These are phyloP conservation scores for Fusarium mexicanum DNA, from an alignment of 2,329 filamentous ascomycete species.

Conservation along the genomic window DNA sequence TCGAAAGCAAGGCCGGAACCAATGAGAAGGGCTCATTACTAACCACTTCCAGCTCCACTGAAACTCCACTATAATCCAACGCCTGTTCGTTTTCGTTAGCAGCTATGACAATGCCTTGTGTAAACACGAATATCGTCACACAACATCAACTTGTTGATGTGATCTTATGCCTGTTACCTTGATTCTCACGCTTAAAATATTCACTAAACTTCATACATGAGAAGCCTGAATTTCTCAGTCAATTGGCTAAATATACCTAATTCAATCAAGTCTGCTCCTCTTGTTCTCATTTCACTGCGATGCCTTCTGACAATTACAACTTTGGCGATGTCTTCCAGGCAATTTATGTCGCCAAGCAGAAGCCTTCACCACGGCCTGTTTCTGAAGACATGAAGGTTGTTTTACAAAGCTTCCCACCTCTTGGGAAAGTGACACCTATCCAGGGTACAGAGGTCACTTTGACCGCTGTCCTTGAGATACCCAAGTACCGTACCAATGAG, in stretches of 20 bases:
- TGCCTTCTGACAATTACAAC: conserved; percentile 46
- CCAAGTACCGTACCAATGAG: conserved; percentile 61
- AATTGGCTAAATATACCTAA: conserved; percentile 18
- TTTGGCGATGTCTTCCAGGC: conserved; percentile 51
- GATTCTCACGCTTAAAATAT: neutral
- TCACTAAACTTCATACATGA: neutral
- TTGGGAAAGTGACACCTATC: conserved; percentile 78
- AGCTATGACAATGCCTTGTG: conserved; percentile 5
- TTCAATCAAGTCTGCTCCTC: conserved; percentile 5
- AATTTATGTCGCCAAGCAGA: conserved; percentile 52
- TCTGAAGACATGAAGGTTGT: conserved; percentile 49
- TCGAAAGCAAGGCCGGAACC: conserved; percentile 34
- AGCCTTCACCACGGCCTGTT: conserved; percentile 41
- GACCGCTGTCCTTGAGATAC: conserved; percentile 75
- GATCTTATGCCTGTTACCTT: neutral
- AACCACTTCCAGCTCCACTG: conserved; percentile 34
- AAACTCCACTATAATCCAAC: conserved; percentile 23
- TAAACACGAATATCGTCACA: conserved; percentile 8
- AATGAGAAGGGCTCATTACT: conserved; percentile 51
- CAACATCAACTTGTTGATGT: conserved; percentile 1
- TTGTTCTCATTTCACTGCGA: conserved; percentile 26
- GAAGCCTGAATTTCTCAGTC: neutral
- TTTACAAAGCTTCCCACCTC: conserved; percentile 70
- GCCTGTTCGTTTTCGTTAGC: conserved; percentile 33
- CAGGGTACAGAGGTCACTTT: conserved; percentile 63